Evolutionary conservation across 371 early-diverging fungal genomes (phyloP).

Genomic region (Apophysomyces trapeziformis): DNA sequence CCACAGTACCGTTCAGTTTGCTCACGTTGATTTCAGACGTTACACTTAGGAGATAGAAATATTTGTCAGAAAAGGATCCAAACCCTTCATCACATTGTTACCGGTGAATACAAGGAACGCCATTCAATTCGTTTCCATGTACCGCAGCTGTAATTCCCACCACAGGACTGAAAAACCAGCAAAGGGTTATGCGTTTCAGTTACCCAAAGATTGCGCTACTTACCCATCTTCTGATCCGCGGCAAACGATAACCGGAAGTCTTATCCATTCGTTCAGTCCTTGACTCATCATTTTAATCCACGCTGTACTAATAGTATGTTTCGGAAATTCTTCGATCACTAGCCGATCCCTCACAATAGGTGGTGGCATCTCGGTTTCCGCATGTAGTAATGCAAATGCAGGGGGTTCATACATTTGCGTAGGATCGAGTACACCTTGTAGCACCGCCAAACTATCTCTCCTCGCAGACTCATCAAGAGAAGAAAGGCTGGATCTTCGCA

Average conservation of each 20-base stretch:
- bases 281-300: constrained; percentile 81
- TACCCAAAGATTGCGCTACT: not conserved
- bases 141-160: constrained; percentile 73
- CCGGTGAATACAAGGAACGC: constrained; percentile 89
- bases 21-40: constrained; percentile 77
- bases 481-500: not conserved
- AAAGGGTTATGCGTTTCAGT: not conserved
- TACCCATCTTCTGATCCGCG: constrained; percentile 65
- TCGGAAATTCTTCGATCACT: constrained; percentile 68
- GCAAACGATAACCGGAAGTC: constrained; percentile 72
- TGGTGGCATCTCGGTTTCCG: constrained; percentile 72
- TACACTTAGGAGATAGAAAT: constrained; percentile 37
- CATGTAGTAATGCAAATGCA: constrained; percentile 38
- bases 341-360: constrained; percentile 65
- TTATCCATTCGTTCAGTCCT: constrained; percentile 69
- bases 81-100: constrained; percentile 24
- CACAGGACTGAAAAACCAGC: constrained; percentile 22
- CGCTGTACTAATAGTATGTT: constrained; percentile 64
- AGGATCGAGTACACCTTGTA: constrained; percentile 43
- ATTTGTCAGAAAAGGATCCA: not conserved
- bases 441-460: constrained; percentile 33
- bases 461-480: constrained; percentile 19
- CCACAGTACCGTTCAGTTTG: constrained; percentile 80
- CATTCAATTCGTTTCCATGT: constrained; percentile 93
- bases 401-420: constrained; percentile 67